Base-by-base conservation (phyloP, 192 early-diverging fungal species). In the Lobosporangium transversale region DNA sequence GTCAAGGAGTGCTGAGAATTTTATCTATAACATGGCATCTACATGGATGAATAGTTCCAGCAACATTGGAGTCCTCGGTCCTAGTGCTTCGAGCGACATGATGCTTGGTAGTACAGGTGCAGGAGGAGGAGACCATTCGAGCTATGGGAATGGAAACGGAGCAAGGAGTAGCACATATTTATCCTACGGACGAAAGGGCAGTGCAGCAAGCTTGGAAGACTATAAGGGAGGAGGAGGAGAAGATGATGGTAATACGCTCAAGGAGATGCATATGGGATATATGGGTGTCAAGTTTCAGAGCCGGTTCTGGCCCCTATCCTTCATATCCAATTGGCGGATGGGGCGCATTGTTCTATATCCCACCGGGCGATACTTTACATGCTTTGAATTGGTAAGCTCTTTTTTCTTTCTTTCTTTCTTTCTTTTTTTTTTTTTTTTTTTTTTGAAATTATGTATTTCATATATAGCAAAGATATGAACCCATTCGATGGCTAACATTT, bases 291-390 rank as follows among this genome's bases (percentile, higher is more conserved):
- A 80, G 26, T 75, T 79, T 18, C 78, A 78, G 40, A 62, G 71
- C 49, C 76, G 84, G 8, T 83, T 80, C 27, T 58, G 80, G n/a
- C 73, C 84, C 8, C n/a, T n/a, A n/a, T n/a, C n/a, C n/a, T 80
- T 78, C 48, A 48, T 85, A 2, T 66, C 84, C 4, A 80, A 66
- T 20, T 85, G 84, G 84, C 57, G 82, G 21, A 85, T 85, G 84
- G 56, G 75, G 27, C 78, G 81, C 37, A 57, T 85, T 9, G 79
- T 81, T 27, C 67, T 83, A 2, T 83, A 78, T 53, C 84, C 84
- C 5, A 52, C 66, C 31, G 68, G 76, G 3, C 68, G 69, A 4
- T 83, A 85, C 52, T 83, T 85, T 45, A 81, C 84, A 15, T 71
- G 66, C 47, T 81, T 85, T 80, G 73, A 76, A 35, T 8, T 62